These are phyloP conservation scores for Inga oerstediana DNA, from an alignment of 306 rosid species.

Conservation along the genomic window DNA sequence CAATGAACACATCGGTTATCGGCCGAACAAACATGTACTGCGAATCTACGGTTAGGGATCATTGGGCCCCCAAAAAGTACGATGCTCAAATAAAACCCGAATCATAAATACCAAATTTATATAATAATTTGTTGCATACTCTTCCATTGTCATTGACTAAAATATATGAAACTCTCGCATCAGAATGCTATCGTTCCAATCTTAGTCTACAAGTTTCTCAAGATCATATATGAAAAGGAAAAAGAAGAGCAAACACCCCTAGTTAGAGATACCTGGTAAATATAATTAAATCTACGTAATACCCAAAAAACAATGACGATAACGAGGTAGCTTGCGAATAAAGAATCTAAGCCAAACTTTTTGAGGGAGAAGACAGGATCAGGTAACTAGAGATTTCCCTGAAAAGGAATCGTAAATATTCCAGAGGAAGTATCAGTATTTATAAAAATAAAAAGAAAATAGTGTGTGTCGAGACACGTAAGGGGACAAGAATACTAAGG, in stretches of 20 bases:
- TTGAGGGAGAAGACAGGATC: conserved; percentile 29
- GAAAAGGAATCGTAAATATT: conserved; percentile 41
- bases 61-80: background rate
- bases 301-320: conserved; percentile 1
- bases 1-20: background rate
- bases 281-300: background rate
- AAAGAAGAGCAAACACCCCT: background rate
- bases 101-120: background rate
- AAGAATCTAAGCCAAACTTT: conserved; percentile 27
- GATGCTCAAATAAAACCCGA: background rate
- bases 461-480: background rate
- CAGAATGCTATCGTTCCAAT: background rate
- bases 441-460: conserved; percentile 31
- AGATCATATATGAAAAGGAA: background rate
- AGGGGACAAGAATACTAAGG: conserved; percentile 25
- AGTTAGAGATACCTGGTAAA: conserved; percentile 11
- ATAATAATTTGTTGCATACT: background rate
- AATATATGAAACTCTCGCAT: background rate
- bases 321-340: conserved; percentile 30
- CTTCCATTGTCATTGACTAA: background rate
- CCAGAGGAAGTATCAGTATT: conserved; percentile 21
- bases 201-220: conserved; percentile 21
- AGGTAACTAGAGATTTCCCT: conserved; percentile 22
- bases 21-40: background rate
- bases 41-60: background rate